phyloP scores from a whole-genome alignment of 2,329 filamentous ascomycete genomes.

The Proliferodiscus dingleyae region DNA sequence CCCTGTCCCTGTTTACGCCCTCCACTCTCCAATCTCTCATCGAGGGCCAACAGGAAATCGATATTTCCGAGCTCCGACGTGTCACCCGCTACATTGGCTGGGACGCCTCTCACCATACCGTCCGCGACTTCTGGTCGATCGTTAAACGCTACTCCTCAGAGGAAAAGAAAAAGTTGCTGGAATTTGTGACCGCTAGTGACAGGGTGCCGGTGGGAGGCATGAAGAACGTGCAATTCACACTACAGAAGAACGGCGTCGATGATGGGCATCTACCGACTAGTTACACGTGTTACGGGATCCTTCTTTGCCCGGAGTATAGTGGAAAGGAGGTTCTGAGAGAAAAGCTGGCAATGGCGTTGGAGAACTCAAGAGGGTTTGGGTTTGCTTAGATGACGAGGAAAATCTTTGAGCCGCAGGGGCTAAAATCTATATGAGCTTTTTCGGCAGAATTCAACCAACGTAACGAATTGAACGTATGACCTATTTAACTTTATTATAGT shows the following conservation, averaged over 20 bases:
- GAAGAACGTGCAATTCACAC: constrained; percentile 73
- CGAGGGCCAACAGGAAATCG: constrained; percentile 78
- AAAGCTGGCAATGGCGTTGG: constrained; percentile 78
- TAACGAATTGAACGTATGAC: too few relatives aligned
- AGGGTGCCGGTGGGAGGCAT: constrained; percentile 84
- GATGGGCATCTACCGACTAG: constrained; percentile 70
- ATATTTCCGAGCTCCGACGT: constrained; percentile 66
- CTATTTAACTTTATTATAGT: too few relatives aligned
- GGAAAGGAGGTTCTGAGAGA: constrained; percentile 64
- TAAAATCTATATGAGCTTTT: too few relatives aligned
- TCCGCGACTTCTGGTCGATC: constrained; percentile 80
- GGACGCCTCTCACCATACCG: constrained; percentile 60
- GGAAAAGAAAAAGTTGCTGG: constrained; percentile 72
- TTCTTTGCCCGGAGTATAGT: constrained; percentile 79
- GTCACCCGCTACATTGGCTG: constrained; percentile 80
- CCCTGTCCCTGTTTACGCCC: constrained; percentile 64
- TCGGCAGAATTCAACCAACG: too few relatives aligned
- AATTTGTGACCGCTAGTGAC: constrained; percentile 94
- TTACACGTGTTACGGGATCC: constrained; percentile 87
- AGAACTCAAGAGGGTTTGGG: constrained; percentile 87
- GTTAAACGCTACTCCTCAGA: constrained; percentile 62
- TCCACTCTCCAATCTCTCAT: constrained; percentile 69
- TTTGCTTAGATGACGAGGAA: too few relatives aligned
- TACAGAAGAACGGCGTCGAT: constrained; percentile 71
- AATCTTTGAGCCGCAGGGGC: too few relatives aligned